Conservation (phyloP, 2,329 filamentous ascomycete genomes). For the Neopestalotiopsis rosae region DNA sequence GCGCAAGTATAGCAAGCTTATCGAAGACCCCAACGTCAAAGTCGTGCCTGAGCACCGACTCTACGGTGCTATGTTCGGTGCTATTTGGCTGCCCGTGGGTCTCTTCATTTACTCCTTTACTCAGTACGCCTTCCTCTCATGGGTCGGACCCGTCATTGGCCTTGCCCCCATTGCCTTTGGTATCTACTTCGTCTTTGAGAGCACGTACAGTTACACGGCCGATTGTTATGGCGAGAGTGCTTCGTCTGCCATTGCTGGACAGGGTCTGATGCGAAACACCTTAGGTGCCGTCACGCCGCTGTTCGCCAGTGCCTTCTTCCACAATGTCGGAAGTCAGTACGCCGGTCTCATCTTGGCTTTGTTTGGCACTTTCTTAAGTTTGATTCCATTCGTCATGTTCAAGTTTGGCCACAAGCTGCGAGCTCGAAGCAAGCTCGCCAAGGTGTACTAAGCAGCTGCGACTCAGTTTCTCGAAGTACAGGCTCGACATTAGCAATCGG, state of each 20-base stretch:
- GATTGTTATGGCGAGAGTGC: slow-evolving; percentile 54
- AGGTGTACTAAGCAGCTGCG: slow-evolving; percentile 5
- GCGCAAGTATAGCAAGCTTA: slow-evolving; percentile 48
- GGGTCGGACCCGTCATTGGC: slow-evolving; percentile 54
- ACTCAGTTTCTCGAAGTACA: background rate
- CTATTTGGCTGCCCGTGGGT: slow-evolving; percentile 51
- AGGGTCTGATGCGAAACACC: slow-evolving; percentile 58
- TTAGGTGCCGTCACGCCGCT: slow-evolving; percentile 57
- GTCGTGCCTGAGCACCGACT: slow-evolving; percentile 51
- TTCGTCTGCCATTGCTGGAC: slow-evolving; percentile 48
- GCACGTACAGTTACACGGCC: slow-evolving; percentile 52
- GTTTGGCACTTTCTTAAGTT: slow-evolving; percentile 42
- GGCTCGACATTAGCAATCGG: background rate
- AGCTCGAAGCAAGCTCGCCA: slow-evolving; percentile 44
- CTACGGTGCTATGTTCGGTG: slow-evolving; percentile 54
- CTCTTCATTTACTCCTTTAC: slow-evolving; percentile 61
- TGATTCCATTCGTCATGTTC: slow-evolving; percentile 48
- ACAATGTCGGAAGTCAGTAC: slow-evolving; percentile 57
- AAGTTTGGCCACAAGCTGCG: slow-evolving; percentile 45
- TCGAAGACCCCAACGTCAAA: slow-evolving; percentile 41
- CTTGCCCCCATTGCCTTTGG: slow-evolving; percentile 56
- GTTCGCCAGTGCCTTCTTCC: slow-evolving; percentile 57
- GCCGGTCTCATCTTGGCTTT: slow-evolving; percentile 54
- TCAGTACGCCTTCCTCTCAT: slow-evolving; percentile 52
- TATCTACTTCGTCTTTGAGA: slow-evolving; percentile 53